Conservation (phyloP, 202 grass and related monocot species). For the Brachypodium distachyon region DNA sequence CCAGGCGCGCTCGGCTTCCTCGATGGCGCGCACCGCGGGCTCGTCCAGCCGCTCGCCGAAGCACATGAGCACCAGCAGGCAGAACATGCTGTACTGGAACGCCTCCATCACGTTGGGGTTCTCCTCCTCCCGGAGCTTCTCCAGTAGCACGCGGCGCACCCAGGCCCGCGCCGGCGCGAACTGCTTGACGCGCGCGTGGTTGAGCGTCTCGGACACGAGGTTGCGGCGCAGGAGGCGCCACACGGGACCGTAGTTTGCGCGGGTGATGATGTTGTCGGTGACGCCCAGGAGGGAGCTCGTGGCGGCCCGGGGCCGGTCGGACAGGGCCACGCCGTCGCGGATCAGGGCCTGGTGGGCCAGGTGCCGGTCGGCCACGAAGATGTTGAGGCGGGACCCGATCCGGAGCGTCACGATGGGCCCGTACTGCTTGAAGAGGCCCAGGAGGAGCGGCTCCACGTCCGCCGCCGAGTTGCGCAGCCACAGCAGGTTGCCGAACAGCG, state of each 20-base stretch:
- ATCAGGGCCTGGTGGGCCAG: background rate
- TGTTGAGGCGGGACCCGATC: background rate
- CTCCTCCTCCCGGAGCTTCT: background rate
- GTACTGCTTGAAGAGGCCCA: background rate
- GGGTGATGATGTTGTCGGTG: background rate
- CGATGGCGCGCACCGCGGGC: background rate
- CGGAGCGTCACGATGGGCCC: slow-evolving; percentile 30
- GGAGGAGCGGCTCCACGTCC: slow-evolving; percentile 13
- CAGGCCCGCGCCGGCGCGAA: background rate
- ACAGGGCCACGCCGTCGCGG: background rate
- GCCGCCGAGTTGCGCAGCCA: slow-evolving; percentile 15
- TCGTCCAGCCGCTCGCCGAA: slow-evolving; percentile 31
- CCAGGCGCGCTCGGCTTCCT: background rate
- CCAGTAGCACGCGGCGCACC: background rate
- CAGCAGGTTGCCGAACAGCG: slow-evolving; percentile 32
- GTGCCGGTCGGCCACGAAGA: slow-evolving; percentile 39
- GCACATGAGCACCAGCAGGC: slow-evolving; percentile 34
- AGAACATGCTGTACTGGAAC: slow-evolving; percentile 29
- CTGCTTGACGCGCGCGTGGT: background rate
- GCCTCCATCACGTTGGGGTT: background rate
- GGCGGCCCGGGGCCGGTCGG: background rate
- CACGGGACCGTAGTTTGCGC: background rate
- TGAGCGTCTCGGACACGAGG: slow-evolving; percentile 10
- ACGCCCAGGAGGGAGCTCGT: background rate
- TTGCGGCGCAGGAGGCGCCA: slow-evolving; percentile 17